These are phyloP conservation scores for Flaveria floridana DNA, from an alignment of 140 eudicot species.

Conservation along the genomic window DNA sequence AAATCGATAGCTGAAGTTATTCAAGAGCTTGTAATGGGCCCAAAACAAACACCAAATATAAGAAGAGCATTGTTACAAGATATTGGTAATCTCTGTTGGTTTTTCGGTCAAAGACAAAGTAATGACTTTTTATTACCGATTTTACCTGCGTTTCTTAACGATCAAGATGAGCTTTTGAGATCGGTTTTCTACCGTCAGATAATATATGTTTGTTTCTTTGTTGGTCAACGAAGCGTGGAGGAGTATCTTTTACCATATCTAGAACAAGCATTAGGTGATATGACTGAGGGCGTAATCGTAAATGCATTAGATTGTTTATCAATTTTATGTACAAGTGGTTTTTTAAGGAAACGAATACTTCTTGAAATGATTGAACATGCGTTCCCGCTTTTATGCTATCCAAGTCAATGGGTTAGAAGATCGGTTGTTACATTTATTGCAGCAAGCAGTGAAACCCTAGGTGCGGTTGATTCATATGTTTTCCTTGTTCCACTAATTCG, in stretches of 20 bases:
- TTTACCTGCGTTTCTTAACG: slow-evolving; percentile 90
- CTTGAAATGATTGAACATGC: slow-evolving; percentile 92
- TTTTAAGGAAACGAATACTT: slow-evolving; percentile 62
- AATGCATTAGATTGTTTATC: slow-evolving; percentile 81
- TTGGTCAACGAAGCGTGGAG: slow-evolving; percentile 96
- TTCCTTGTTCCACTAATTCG: slow-evolving; percentile 83
- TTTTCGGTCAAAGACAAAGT: slow-evolving; percentile 92
- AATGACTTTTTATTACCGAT: slow-evolving; percentile 85
- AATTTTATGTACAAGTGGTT: slow-evolving; percentile 65
- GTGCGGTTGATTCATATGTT: slow-evolving; percentile 93
- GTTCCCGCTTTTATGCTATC: slow-evolving; percentile 80
- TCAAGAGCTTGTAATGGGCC: slow-evolving; percentile 99
- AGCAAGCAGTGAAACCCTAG: slow-evolving; percentile 83
- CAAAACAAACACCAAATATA: slow-evolving; percentile 93
- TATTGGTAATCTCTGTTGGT: slow-evolving; percentile 91
- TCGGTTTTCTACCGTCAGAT: slow-evolving; percentile 86
- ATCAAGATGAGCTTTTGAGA: slow-evolving; percentile 82
- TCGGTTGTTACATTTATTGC: slow-evolving; percentile 75
- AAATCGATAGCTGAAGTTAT: slow-evolving; percentile 92
- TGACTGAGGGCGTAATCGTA: slow-evolving; percentile 81
- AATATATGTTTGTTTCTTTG: slow-evolving; percentile 84
- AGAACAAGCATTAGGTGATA: slow-evolving; percentile 87
- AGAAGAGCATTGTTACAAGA: slow-evolving; percentile 92
- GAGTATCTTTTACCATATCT: slow-evolving; percentile 94
- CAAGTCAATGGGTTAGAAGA: slow-evolving; percentile 97